Base-by-base conservation (phyloP, 2,329 filamentous ascomycete genomes). In the Neobulgaria alba region DNA sequence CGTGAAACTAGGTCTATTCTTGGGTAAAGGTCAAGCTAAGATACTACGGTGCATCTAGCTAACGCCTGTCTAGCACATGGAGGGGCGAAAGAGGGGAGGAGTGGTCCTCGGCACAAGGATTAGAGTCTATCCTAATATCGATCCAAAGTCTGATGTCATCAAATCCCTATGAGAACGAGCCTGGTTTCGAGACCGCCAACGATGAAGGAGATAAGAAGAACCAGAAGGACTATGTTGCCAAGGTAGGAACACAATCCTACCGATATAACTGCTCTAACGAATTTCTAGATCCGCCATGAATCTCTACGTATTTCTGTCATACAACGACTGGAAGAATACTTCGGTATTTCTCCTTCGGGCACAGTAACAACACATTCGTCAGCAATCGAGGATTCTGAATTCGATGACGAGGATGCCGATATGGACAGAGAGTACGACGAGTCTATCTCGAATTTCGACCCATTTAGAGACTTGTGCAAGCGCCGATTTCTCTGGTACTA, bases 151-250 rank as follows among this genome's bases (percentile, higher is more conserved):
- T 98, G 33, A 89, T 98, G 82, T 95, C 88, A 1, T 67, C 77
- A 19, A 95, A 95, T 54, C 92, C 90, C 0, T 96, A 95, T 63
- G 86, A 92, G 59, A 95, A 96, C 55, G 92, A 98, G 60, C 92
- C 92, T 1, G 92, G 92, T 4, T 95, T 86, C 53, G 90, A 96
- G 60, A 74, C 83, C 45, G 75, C 80, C 10, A 82, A 81, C 33
- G 71, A 75, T 7, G 64, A 71, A 1, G 65, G 71, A 3, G 87
- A 94, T 60, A 82, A 85, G 63, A 77, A 79, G 61, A 72, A 79
- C 43, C 85, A 89, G 61, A 72, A 75, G 46, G 70, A 77, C 8
- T 95, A 95, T 56, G 72, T 84, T 10, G 76, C 80, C 36, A 95
- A 95, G 75, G 85, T 85, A 39, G 9, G 33, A 5, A 33, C 2